phyloP scores from a whole-genome alignment of 495 filamentous ascomycete species.

The Xeromyces bisporus region DNA sequence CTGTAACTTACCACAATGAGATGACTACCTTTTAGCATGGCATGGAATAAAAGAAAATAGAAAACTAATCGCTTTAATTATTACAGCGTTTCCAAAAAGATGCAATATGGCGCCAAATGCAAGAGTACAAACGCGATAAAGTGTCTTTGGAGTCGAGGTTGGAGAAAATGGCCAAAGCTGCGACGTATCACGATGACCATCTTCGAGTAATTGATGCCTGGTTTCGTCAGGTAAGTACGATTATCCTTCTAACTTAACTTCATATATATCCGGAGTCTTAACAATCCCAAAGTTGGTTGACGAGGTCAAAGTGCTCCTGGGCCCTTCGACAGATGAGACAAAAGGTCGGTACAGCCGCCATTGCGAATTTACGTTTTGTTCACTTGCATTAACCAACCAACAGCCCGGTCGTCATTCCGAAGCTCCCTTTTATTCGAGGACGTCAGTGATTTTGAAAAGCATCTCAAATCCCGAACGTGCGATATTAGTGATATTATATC shows the following conservation, averaged over 20 bases:
- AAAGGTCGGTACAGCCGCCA: slow-evolving; percentile 31
- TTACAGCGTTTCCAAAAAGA: slow-evolving; percentile 86
- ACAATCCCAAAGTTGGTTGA: slow-evolving; percentile 50
- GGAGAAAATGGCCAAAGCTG: slow-evolving; percentile 56
- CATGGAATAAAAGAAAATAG: background rate
- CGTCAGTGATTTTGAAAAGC: slow-evolving; percentile 50
- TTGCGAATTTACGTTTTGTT: background rate
- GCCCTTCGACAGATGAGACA: slow-evolving; percentile 31
- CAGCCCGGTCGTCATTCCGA: slow-evolving; percentile 13
- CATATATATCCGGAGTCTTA: slow-evolving; percentile 5
- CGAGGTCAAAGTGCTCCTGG: slow-evolving; percentile 58
- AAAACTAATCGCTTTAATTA: slow-evolving; percentile 7
- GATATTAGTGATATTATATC: slow-evolving; percentile 46
- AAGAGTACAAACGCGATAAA: slow-evolving; percentile 87
- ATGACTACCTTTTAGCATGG: no score
- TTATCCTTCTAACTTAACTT: slow-evolving; percentile 1
- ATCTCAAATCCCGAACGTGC: slow-evolving; percentile 45
- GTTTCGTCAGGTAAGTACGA: slow-evolving; percentile 64
- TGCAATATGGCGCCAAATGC: slow-evolving; percentile 93
- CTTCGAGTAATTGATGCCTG: slow-evolving; percentile 76
- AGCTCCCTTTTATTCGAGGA: slow-evolving; percentile 22
- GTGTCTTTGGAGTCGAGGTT: slow-evolving; percentile 56
- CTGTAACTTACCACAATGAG: background rate
- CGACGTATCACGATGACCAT: slow-evolving; percentile 76
- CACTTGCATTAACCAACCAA: background rate